Conservation (phyloP, 2,329 filamentous ascomycete species). For the Hyphodiscus sp. region DNA sequence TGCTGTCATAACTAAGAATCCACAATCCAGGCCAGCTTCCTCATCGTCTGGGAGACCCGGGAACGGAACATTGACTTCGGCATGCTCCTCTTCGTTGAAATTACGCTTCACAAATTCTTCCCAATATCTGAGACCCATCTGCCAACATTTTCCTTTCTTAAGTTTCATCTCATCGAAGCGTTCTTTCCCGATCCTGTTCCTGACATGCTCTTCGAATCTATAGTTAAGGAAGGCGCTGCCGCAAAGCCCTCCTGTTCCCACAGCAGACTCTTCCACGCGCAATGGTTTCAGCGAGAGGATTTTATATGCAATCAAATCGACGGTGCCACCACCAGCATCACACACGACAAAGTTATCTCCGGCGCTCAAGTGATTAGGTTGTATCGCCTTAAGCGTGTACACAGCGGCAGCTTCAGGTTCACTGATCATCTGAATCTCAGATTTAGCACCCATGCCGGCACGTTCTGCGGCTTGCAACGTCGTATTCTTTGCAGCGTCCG, state of each 20-base stretch:
- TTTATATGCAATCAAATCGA: constrained; percentile 78
- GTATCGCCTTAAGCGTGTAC: constrained; percentile 73
- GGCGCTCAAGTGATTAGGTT: constrained; percentile 64
- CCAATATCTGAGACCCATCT: constrained; percentile 71
- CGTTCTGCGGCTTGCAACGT: constrained; percentile 71
- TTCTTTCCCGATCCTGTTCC: constrained; percentile 56
- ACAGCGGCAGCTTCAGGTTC: constrained; percentile 77
- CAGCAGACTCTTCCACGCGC: constrained; percentile 69
- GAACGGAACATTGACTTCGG: constrained; percentile 74
- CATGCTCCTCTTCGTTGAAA: constrained; percentile 71
- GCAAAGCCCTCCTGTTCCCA: constrained; percentile 71
- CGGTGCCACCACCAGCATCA: constrained; percentile 50
- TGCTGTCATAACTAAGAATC: constrained; percentile 67
- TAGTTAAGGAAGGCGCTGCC: constrained; percentile 77
- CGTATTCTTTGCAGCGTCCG: constrained; percentile 77
- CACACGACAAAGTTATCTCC: constrained; percentile 56
- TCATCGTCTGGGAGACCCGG: constrained; percentile 72
- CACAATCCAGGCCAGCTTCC: constrained; percentile 66
- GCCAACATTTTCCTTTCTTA: constrained; percentile 75
- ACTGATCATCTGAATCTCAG: constrained; percentile 70
- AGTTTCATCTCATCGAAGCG: constrained; percentile 69
- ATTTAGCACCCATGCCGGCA: constrained; percentile 67
- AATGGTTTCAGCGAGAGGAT: constrained; percentile 68
- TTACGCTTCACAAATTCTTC: constrained; percentile 82
- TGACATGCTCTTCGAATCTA: constrained; percentile 72